Evolutionary conservation across 306 rosid genomes (phyloP), one percentile per base, ranked within the genome.

Genomic region (Geum urbanum): DNA sequence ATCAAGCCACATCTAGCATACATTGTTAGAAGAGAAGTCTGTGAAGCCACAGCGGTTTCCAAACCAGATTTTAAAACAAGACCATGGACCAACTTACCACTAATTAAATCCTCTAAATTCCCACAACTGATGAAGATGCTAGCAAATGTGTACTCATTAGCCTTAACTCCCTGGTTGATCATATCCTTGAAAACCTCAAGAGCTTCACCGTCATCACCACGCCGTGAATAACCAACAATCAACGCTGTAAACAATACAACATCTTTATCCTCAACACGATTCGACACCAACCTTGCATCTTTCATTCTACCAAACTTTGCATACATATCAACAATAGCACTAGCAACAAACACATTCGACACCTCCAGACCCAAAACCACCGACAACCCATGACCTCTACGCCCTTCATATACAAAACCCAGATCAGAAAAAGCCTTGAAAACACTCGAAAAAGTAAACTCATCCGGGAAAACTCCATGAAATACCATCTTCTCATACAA

Each of bases 11-110:
- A 86, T 66, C 84, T 84, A 55, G 86, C 76, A 80, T 88, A 84
- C 95, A 88, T 82, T 7, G 95, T 86, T 56, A 86, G 85, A 45
- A 86, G 89, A 11, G 91, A 86, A 41, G 95, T 88, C 71, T 86
- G 87, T 37, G 88, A 82, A 40, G 84, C 85, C 63, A 86, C 87
- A 12, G 74, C 89, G 65, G 74, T 72, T 78, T 86, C 89, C 73
- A 78, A 69, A 74, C 89, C 88, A 16, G 82, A 82, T 75, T 86
- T 88, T 72, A 82, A 68, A n/a, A 77, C 65, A 72, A 88, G 81
- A 72, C 91, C 72, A 35, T 86, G 95, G 72, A 84, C 83, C 79
- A 84, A 73, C 79, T 84, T 79, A 20, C 91, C 91, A 46, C 63
- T 74, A 67, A 24, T 57, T 62, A 79, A 82, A 82, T 74, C 83